Base-by-base conservation (phyloP, 257 asterid species). In the Nicotiana attenuata region DNA sequence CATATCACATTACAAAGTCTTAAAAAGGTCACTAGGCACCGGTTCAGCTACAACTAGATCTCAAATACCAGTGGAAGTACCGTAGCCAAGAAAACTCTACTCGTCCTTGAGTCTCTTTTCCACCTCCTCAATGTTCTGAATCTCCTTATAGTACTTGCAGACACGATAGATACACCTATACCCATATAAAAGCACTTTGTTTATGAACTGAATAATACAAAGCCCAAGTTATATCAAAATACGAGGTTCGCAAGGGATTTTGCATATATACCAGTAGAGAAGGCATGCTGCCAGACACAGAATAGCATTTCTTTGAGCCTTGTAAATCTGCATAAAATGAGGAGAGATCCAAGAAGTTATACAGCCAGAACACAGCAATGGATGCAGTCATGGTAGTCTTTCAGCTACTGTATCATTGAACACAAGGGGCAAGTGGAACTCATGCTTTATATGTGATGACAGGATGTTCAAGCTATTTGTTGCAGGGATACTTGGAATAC, bases 81-180 rank as follows among this genome's bases (percentile, higher is more conserved):
- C 3, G 80, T 59, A 75, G 45, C 80, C 45, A 50, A 50, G 61
- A 47, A 80, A 81, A 78, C 33, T 41, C 87, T 95, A 94, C 86
- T 88, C 84, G 19, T 93, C 96, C 83, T 94, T 94, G 93, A 86
- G 89, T 93, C 97, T 92, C 96, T 93, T 93, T 89, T 93, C 98
- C 59, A 84, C 81, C 88, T 91, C 94, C 85, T 94, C 97, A 90
- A 90, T 60, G 85, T 87, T 88, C 77, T 91, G 87, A 41, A 94
- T 91, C 69, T 92, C 93, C 86, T 83, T 86, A 61, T 89, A 33
- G 77, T 91, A 93, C 92, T 88, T 93, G 93, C 97, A 90, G 65
- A 94, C 78, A 50, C 97, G 96, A 84, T 85, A 93, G 87, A 91
- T 92, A 88, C 91, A 90, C 98, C 98, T 94, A 84, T 82, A 85